Evolutionary conservation across 345 rosid genomes (phyloP).

Genomic region (Sisymbrium altissimum): DNA sequence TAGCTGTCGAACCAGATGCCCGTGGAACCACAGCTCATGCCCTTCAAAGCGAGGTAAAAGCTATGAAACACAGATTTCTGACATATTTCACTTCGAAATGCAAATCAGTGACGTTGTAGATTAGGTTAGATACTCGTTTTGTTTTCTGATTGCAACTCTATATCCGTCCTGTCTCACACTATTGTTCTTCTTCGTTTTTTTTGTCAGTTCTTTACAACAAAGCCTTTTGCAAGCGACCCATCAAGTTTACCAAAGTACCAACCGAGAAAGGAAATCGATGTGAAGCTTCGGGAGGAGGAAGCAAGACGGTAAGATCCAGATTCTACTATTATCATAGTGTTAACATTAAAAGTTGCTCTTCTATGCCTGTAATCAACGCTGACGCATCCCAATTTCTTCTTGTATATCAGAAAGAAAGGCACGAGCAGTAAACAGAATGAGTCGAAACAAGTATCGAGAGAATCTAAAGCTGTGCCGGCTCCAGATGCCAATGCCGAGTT

Average conservation of each 20-base stretch:
- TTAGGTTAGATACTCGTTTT: background rate
- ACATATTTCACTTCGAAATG: background rate
- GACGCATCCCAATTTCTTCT: background rate
- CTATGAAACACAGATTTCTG: background rate
- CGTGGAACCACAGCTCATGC: constrained; percentile 57
- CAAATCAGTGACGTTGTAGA: background rate
- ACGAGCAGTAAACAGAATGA: constrained; percentile 42
- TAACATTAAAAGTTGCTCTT: background rate
- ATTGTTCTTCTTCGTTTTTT: background rate
- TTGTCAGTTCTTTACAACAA: constrained; percentile 48
- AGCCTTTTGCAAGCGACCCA: constrained; percentile 60
- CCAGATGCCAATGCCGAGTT: constrained; percentile 50
- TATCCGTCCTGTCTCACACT: constrained; percentile 1
- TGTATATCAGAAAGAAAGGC: constrained; percentile 38
- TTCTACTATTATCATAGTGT: background rate
- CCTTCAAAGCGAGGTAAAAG: constrained; percentile 53
- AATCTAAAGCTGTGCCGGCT: constrained; percentile 44
- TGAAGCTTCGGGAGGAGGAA: constrained; percentile 47
- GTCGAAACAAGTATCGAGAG: constrained; percentile 36
- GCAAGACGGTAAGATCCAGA: constrained; percentile 43
- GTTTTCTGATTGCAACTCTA: background rate
- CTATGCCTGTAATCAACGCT: background rate
- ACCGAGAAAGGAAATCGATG: constrained; percentile 63
- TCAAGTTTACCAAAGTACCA: constrained; percentile 63
- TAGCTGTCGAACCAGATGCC: constrained; percentile 51